These are phyloP conservation scores for Yamadazyma buinensis DNA, from an alignment of 1,139 yeast genomes.

Conservation along the genomic window DNA sequence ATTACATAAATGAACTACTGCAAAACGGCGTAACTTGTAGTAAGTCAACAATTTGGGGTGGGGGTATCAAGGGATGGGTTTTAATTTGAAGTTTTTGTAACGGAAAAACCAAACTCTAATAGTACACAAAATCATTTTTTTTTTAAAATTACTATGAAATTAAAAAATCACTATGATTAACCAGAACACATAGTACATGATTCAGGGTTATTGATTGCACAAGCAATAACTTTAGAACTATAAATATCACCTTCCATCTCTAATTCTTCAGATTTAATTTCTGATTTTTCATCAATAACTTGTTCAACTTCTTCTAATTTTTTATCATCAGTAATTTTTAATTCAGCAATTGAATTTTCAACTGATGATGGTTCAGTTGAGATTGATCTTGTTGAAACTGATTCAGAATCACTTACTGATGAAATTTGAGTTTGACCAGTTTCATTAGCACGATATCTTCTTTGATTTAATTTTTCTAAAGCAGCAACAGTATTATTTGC, in stretches of 20 bases:
- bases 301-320: slow-evolving; percentile 15
- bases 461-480: slow-evolving; percentile 53
- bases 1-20: not conserved
- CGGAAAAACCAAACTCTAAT: too few species aligned
- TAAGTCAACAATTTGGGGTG: too few species aligned
- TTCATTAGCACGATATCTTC: slow-evolving; percentile 31
- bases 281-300: slow-evolving; percentile 14
- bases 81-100: too few species aligned
- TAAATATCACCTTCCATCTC: slow-evolving; percentile 62
- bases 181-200: slow-evolving; percentile 99
- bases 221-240: slow-evolving; percentile 91
- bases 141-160: too few species aligned
- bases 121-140: slow-evolving; percentile 1
- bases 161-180: too few species aligned
- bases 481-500: slow-evolving; percentile 55
- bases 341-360: slow-evolving; percentile 46
- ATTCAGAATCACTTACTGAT: slow-evolving; percentile 27
- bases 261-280: slow-evolving; percentile 18
- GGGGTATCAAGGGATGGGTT: too few species aligned
- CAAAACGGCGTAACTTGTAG: slow-evolving; percentile 1
- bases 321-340: slow-evolving; percentile 24
- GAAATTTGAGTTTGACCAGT: slow-evolving; percentile 15
- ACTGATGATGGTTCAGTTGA: slow-evolving; percentile 50
- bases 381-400: slow-evolving; percentile 27
- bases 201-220: slow-evolving; percentile 96